These are phyloP conservation scores for Lactarius sp. DNA, from an alignment of 768 basidiomycete species.

Conservation along the genomic window DNA sequence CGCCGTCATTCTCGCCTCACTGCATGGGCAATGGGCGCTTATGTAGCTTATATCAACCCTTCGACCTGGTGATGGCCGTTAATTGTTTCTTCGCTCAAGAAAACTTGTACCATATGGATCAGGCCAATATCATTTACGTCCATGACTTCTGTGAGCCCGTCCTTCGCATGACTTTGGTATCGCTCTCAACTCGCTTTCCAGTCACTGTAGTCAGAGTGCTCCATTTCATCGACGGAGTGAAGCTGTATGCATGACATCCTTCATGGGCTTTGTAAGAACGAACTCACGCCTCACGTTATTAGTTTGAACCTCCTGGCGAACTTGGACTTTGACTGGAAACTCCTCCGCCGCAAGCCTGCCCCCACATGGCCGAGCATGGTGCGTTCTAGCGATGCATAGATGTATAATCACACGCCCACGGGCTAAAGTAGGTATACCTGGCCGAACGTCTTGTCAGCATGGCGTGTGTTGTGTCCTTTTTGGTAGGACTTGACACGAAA, in stretches of 20 bases:
- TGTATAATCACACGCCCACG: not conserved
- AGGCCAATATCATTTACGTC: not conserved
- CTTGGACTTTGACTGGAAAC: constrained; percentile 1
- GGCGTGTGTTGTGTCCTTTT: constrained; percentile 4
- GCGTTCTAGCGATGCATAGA: not conserved
- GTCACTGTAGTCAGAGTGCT: constrained; percentile 9
- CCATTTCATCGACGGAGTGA: constrained; percentile 8
- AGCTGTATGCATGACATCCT: not conserved
- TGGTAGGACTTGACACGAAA: not conserved
- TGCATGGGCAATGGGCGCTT: not conserved
- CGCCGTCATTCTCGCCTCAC: not conserved
- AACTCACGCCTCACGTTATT: too few relatives aligned
- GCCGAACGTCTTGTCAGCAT: constrained; percentile 1
- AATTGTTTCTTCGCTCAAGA: too few relatives aligned
- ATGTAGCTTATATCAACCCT: too few relatives aligned
- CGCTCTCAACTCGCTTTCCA: not conserved
- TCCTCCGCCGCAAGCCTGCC: not conserved
- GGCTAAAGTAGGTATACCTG: not conserved
- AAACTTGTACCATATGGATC: not conserved
- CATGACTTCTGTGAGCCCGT: constrained; percentile 3
- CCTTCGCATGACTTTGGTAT: not conserved
- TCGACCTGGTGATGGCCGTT: too few relatives aligned
- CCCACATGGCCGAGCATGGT: not conserved
- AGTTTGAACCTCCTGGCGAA: too few relatives aligned
- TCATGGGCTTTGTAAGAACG: not conserved